phyloP scores from a whole-genome alignment of 345 rosid species.

The Xanthoceras sorbifolium region DNA sequence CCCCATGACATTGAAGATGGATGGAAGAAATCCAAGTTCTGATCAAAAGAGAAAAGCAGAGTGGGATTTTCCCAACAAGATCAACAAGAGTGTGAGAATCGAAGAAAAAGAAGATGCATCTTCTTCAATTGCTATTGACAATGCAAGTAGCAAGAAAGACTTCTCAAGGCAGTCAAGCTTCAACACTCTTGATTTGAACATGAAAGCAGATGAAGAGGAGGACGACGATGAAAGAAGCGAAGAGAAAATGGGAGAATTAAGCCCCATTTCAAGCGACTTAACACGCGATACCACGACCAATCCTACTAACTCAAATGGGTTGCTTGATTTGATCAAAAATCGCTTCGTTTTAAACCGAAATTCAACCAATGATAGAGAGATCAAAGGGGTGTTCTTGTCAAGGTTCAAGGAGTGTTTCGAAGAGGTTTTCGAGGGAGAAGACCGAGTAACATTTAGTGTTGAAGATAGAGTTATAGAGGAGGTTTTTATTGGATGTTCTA shows the following conservation, averaged over 20 bases:
- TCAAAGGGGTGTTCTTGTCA: constrained; percentile 35
- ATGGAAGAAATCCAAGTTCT: constrained; percentile 26
- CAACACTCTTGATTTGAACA: constrained; percentile 72
- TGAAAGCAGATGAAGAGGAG: constrained; percentile 47
- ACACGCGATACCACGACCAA: constrained; percentile 52
- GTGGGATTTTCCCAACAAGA: constrained; percentile 37
- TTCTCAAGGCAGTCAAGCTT: constrained; percentile 62
- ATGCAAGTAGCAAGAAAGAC: constrained; percentile 38
- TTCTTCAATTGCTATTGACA: constrained; percentile 25
- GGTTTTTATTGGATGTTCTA: constrained; percentile 40
- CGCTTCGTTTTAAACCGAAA: constrained; percentile 49
- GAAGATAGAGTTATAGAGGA: constrained; percentile 58
- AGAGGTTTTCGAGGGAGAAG: constrained; percentile 45
- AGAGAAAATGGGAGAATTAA: constrained; percentile 43
- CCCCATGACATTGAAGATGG: constrained; percentile 57
- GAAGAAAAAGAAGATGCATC: constrained; percentile 38
- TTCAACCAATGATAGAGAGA: constrained; percentile 35
- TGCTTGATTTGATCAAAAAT: constrained; percentile 58
- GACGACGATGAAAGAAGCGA: constrained; percentile 37
- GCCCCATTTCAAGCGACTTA: constrained; percentile 72
- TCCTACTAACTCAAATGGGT: constrained; percentile 23
- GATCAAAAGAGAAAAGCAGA: constrained; percentile 66
- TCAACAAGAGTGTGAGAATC: constrained; percentile 45
- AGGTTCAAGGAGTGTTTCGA: constrained; percentile 45
- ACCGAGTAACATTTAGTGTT: constrained; percentile 44